Percentiles rank a stretch among this genome's conserved stretches.
These are phyloP conservation scores for Colletotrichum eleusines DNA, from an alignment of 2,329 filamentous ascomycete species.

Conservation along the genomic window DNA sequence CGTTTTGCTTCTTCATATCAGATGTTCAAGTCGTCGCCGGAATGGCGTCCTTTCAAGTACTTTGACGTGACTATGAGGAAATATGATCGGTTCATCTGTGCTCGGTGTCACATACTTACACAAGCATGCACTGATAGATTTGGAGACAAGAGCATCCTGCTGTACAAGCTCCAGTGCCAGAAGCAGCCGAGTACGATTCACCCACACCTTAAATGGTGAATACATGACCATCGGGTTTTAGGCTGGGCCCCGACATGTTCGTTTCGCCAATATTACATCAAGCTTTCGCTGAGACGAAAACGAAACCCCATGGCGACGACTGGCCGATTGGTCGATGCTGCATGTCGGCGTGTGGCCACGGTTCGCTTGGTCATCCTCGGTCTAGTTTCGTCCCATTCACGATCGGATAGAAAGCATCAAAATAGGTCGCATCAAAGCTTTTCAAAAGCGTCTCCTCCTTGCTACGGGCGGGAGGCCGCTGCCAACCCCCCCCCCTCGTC, in stretches of 20 bases:
- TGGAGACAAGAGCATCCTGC: too few species aligned
- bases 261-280: neutral
- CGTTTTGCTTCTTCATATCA: too few species aligned
- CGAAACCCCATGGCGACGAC: neutral
- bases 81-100: too few species aligned
- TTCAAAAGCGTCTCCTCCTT: neutral
- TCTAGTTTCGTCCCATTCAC: neutral
- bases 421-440: too few species aligned
- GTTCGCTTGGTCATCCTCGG: neutral
- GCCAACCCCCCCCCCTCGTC: neutral
- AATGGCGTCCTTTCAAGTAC: too few species aligned
- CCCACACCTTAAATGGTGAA: neutral
- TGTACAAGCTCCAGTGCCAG: too few species aligned
- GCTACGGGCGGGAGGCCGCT: neutral
- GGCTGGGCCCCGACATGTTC: neutral
- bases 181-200: neutral
- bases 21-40: too few species aligned
- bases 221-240: too few species aligned
- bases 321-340: neutral
- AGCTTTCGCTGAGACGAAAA: conserved; percentile 28
- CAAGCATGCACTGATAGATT: too few species aligned
- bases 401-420: neutral
- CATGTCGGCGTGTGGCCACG: too few species aligned
- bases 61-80: too few species aligned
- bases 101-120: too few species aligned